Conservation (phyloP, 768 basidiomycete genomes). For the Podaxis mareebaensis region DNA sequence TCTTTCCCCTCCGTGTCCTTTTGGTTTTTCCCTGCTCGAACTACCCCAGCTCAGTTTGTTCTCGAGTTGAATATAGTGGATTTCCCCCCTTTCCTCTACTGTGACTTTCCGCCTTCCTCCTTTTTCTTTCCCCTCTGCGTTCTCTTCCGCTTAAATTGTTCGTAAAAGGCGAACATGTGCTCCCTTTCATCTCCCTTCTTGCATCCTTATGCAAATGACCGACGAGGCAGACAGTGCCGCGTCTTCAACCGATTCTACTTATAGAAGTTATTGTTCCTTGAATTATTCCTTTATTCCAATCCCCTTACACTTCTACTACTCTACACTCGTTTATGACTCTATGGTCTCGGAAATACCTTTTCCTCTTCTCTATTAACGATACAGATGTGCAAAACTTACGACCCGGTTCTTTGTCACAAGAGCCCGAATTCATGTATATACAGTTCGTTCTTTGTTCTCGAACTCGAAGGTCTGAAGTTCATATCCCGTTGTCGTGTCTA, state of each 20-base stretch:
- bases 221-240: neutral
- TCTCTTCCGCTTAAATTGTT: neutral
- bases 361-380: slow-evolving; percentile 10
- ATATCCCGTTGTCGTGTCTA: no score
- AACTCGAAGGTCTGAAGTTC: neutral
- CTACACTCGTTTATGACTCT: neutral
- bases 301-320: neutral
- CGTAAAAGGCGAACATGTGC: neutral
- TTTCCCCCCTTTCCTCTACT: neutral
- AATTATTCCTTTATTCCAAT: neutral
- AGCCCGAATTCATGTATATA: neutral
- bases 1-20: neutral
- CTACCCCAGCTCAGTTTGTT: neutral
- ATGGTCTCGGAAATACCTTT: neutral
- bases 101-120: slow-evolving; percentile 7
- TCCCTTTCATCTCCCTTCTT: neutral
- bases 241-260: neutral
- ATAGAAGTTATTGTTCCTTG: neutral
- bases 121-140: slow-evolving; percentile 1
- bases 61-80: neutral
- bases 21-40: neutral
- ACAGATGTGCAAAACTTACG: slow-evolving; percentile 9
- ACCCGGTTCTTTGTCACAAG: no score
- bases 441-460: neutral
- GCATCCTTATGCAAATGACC: neutral